Evolutionary conservation across 2,329 filamentous ascomycete species (phyloP), one percentile per base, ranked within the genome.

Genomic region (Daldinia sp.): DNA sequence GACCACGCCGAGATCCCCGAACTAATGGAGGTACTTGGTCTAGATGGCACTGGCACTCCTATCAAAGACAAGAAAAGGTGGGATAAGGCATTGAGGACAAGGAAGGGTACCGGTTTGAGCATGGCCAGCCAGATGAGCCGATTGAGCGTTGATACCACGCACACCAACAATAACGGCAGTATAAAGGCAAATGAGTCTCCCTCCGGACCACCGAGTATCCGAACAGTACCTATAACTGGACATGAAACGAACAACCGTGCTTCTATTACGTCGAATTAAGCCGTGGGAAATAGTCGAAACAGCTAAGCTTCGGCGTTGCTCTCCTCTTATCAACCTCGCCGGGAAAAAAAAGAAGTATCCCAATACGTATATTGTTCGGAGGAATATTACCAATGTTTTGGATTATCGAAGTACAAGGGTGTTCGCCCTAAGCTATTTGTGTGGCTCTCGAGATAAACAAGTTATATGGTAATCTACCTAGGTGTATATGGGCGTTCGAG

Each of bases 1-100:
- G 93, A 94, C 72, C 93, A 97, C 76, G 87, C 87, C 1, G 92
- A 94, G 82, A 83, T 94, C 1, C 84, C 85, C 0, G 89, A 90
- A 77, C 74, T 94, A 62, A 87, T 88, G 80, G 82, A 87, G 73
- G 79, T 92, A 12, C 78, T 93, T 51, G 90, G 90, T 0, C 74
- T 91, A 4, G 82, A 86, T 55, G 83, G 80, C 9, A 70, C 69
- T 15, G 79, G 76, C 4, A 69, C 59, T 3, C 72, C 80, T 0
- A 80, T 78, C 42, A 78, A 79, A 58, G 80, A 84, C 55, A 73
- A 74, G 66, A 83, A 83, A 76, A 76, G 81, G 51, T 87, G 84
- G 84, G 75, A 75, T n/a, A 81, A 79, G 71, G 85, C 85, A 3
- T 66, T 86, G 10, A 72, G 77, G 65, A 76, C 79, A 67, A 81